These are phyloP conservation scores for Fusarium pilosicola DNA, from an alignment of 2,329 filamentous ascomycete species.

Conservation along the genomic window DNA sequence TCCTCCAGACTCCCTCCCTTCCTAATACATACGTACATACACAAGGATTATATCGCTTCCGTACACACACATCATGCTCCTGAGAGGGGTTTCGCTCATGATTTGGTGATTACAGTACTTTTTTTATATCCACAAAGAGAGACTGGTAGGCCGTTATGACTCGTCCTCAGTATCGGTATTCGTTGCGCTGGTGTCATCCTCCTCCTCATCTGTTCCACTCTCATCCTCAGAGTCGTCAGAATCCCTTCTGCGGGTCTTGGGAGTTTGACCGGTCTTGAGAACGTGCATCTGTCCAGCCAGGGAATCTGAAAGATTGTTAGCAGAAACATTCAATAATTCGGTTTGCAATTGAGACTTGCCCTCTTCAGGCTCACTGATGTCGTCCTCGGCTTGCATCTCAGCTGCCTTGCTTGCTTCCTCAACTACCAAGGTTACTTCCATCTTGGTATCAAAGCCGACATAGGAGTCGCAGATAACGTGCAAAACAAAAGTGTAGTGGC, in stretches of 20 bases:
- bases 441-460: constrained; percentile 90
- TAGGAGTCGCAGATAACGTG: constrained; percentile 95
- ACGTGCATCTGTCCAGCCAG: constrained; percentile 91
- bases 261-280: constrained; percentile 75
- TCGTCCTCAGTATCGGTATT: constrained; percentile 75
- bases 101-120: constrained; percentile 18
- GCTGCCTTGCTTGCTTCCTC: constrained; percentile 89
- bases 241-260: constrained; percentile 66
- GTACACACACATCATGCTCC: constrained; percentile 19
- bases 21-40: constrained; percentile 31
- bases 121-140: constrained; percentile 19
- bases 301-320: constrained; percentile 69
- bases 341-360: constrained; percentile 66
- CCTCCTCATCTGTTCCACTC: constrained; percentile 80
- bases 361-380: constrained; percentile 98
- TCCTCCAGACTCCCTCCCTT: constrained; percentile 4
- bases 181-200: constrained; percentile 72
- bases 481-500: constrained; percentile 94
- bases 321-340: background rate
- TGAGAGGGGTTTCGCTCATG: constrained; percentile 1
- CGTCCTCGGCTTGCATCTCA: constrained; percentile 84
- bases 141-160: constrained; percentile 50
- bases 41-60: constrained; percentile 10
- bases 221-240: constrained; percentile 78
- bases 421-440: constrained; percentile 88